Percentiles rank a stretch among this genome's conserved stretches.
phyloP scores from a whole-genome alignment of 441 rosid species.

The Gossypium davidsonii region DNA sequence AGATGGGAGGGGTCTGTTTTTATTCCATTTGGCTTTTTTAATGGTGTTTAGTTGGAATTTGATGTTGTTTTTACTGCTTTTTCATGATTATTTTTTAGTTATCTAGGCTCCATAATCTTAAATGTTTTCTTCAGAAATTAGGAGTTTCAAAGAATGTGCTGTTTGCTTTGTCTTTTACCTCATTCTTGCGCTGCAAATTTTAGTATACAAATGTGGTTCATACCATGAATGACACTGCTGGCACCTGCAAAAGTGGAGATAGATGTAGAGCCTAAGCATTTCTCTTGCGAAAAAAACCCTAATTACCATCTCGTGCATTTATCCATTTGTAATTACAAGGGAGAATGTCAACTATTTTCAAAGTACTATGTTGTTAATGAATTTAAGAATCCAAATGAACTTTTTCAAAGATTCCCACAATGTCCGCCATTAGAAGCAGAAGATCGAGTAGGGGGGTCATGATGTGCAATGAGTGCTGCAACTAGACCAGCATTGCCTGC shows the following conservation, averaged over 20 bases:
- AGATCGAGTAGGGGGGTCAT: slow-evolving; percentile 31
- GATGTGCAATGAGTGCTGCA: slow-evolving; percentile 40
- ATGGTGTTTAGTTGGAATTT: background rate
- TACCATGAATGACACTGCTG: too few species aligned
- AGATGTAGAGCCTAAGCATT: too few species aligned
- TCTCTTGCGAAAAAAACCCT: too few species aligned
- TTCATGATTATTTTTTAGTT: background rate
- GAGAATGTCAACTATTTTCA: too few species aligned
- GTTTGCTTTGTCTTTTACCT: background rate
- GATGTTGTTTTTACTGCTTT: background rate
- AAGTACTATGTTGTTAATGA: background rate
- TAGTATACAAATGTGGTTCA: background rate
- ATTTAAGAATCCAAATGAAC: slow-evolving; percentile 15
- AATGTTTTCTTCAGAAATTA: background rate
- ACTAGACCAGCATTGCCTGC: slow-evolving; percentile 38
- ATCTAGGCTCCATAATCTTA: background rate
- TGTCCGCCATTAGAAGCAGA: slow-evolving; percentile 20
- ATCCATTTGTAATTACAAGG: too few species aligned
- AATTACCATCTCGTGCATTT: too few species aligned
- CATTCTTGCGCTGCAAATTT: background rate
- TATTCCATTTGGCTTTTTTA: background rate
- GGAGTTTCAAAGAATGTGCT: background rate
- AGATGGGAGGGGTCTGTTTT: background rate
- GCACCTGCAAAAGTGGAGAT: too few species aligned
- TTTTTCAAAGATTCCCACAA: slow-evolving; percentile 33